Evolutionary conservation across 768 basidiomycete species (phyloP).

Genomic region (Tricholoma furcatifolium): DNA sequence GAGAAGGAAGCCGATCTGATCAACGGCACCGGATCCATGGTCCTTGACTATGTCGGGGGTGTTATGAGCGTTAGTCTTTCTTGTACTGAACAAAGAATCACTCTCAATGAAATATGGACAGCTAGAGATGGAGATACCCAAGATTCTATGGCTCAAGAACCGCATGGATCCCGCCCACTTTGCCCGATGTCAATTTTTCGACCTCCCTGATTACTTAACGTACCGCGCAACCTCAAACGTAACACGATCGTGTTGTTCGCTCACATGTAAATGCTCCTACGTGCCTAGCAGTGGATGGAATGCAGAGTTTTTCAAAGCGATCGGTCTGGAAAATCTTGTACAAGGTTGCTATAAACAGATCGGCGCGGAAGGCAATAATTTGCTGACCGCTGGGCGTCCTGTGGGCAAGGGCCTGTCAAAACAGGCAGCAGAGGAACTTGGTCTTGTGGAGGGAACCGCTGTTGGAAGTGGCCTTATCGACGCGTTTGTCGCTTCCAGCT

Average conservation of each 20-base stretch:
- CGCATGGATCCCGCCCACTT: conserved; percentile 77
- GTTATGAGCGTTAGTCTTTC: conserved; percentile 77
- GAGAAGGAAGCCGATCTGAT: conserved; percentile 89
- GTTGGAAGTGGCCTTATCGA: conserved; percentile 96
- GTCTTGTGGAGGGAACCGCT: conserved; percentile 80
- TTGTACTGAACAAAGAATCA: not conserved
- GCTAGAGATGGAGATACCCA: conserved; percentile 99
- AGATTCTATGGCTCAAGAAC: conserved; percentile 94
- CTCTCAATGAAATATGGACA: conserved; percentile 25
- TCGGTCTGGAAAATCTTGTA: conserved; percentile 75
- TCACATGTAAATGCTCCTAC: conserved; percentile 96
- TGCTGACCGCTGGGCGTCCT: conserved; percentile 82
- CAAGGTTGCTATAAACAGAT: conserved; percentile 72
- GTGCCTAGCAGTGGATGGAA: conserved; percentile 89
- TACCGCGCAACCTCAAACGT: conserved; percentile 81
- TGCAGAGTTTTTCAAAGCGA: conserved; percentile 78
- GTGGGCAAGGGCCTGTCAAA: conserved; percentile 82
- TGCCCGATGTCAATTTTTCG: conserved; percentile 77
- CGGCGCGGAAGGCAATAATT: conserved; percentile 60
- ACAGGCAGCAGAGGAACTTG: conserved; percentile 80
- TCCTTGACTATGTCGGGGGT: conserved; percentile 93
- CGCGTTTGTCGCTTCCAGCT: conserved; percentile 55
- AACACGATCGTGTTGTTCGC: conserved; percentile 85
- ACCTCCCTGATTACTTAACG: conserved; percentile 94
- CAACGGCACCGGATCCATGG: conserved; percentile 80